phyloP scores from a whole-genome alignment of 352 stramenopile species.

The Phytopythium sindhum region DNA sequence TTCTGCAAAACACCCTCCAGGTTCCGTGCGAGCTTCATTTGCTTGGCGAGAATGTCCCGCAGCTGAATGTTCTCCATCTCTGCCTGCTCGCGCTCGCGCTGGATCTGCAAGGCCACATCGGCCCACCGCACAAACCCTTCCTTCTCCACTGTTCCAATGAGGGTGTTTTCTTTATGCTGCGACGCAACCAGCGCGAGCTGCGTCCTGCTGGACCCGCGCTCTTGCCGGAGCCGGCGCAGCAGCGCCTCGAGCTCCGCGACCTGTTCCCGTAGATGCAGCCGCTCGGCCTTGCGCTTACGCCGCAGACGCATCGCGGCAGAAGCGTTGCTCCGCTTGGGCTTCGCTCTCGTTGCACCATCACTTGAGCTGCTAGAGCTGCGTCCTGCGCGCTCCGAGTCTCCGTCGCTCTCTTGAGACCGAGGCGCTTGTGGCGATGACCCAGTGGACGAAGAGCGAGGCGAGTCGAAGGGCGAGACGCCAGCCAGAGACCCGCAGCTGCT shows the following conservation, averaged over 20 bases:
- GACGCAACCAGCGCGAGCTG: not conserved
- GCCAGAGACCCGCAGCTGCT: not conserved
- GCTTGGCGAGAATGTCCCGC: constrained; percentile 4
- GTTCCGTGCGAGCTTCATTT: not conserved
- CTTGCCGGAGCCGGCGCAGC: not conserved
- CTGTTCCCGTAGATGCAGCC: constrained; percentile 5
- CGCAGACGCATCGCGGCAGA: constrained; percentile 6
- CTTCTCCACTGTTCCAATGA: not conserved
- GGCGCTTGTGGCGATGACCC: not conserved
- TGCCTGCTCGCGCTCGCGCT: not conserved
- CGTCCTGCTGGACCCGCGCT: not conserved
- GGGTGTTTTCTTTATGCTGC: not conserved
- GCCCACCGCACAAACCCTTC: not conserved
- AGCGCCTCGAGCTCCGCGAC: not conserved
- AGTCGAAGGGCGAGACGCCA: too few relatives aligned
- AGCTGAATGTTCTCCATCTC: constrained; percentile 8
- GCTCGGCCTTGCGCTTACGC: constrained; percentile 9
- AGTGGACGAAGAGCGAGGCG: not conserved
- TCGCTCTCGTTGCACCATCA: not conserved
- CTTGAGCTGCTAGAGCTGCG: not conserved
- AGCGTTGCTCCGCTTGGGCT: constrained; percentile 7
- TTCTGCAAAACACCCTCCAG: constrained; percentile 3
- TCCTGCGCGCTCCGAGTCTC: not conserved
- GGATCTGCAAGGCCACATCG: constrained; percentile 1
- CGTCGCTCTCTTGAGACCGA: not conserved